phyloP scores from a whole-genome alignment of 1,139 yeast species.

The Candida gigantensis region DNA sequence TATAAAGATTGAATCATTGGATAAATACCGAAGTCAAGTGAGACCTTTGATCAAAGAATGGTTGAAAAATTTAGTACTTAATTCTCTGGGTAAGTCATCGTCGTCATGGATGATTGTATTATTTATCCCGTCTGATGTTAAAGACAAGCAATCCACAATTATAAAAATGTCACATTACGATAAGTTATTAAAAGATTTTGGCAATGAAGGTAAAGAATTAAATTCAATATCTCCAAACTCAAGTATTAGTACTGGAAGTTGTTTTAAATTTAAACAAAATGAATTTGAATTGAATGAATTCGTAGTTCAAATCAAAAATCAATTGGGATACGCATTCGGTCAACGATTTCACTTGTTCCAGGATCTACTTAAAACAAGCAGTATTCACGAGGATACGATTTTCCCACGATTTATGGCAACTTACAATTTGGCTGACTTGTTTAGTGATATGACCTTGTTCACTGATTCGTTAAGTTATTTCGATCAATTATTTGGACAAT shows the following conservation, averaged over 20 bases:
- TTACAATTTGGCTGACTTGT: constrained; percentile 28
- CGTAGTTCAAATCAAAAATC: constrained; percentile 47
- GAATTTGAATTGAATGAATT: constrained; percentile 45
- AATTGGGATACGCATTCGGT: constrained; percentile 59
- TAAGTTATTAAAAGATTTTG: constrained; percentile 69
- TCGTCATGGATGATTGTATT: constrained; percentile 68
- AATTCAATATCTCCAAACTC: constrained; percentile 16
- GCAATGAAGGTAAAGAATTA: constrained; percentile 43
- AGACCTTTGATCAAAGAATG: constrained; percentile 83
- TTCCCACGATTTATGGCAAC: constrained; percentile 17
- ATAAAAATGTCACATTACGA: constrained; percentile 61
- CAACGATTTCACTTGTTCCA: constrained; percentile 35
- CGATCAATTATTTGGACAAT: constrained; percentile 34
- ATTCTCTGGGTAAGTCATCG: constrained; percentile 21
- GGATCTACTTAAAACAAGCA: constrained; percentile 33
- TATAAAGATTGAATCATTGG: constrained; percentile 64
- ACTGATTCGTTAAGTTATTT: constrained; percentile 59
- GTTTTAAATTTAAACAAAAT: constrained; percentile 44
- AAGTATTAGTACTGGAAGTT: constrained; percentile 23
- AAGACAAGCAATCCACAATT: constrained; percentile 41
- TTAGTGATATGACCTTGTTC: constrained; percentile 51
- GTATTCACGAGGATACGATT: constrained; percentile 13
- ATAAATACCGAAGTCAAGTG: constrained; percentile 73
- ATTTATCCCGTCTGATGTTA: constrained; percentile 48
- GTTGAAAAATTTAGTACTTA: constrained; percentile 55